Evolutionary conservation across 768 basidiomycete species (phyloP), one percentile per base, ranked within the genome.

Genomic region (Leccinum incarnatum): DNA sequence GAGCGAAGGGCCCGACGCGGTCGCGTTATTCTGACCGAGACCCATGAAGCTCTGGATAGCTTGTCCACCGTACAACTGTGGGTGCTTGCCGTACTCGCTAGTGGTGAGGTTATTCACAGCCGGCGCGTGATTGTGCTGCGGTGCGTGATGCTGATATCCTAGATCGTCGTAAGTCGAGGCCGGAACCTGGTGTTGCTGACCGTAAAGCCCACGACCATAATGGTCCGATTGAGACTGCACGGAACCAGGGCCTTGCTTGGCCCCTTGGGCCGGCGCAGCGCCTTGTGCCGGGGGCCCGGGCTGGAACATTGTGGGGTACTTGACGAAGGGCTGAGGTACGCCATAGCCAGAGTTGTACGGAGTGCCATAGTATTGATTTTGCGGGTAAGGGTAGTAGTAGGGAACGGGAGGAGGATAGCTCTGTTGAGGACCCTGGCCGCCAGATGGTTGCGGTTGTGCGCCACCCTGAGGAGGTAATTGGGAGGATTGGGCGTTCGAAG

Each of bases 281-380:
- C 81, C 83, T 15, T 87, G 87, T 0, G 84, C 84, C 21, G 88
- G 86, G 15, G 87, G 86, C 9, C 83, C 86, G 32, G 84, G 80
- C 65, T 86, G 85, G 78, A 88, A 91, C 75, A 91, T 85, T 30
- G 88, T 72, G 2, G 88, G 88, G 67, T 91, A 91, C 74, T 91
- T 88, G 69, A 86, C 84, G 68, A 86, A 89, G 4, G 84, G 84
- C 65, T 88, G 86, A 7, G 88, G 86, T 11, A 81, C 75, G 47
- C 75, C 75, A 57, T 82, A 81, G 14, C 77, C 78, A 9, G 68
- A 88, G 59, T 77, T 80, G 76, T 91, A 91, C 5, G 89, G 87
- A 1, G 82, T 75, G 51, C 88, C 85, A 62, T 89, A 91, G 73
- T 85, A 90, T 65, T 90, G 88, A 64, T 85, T 87, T 68, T 89